These are phyloP conservation scores for Dioscorea dumetorum DNA, from an alignment of 106 monocot species.

Conservation along the genomic window DNA sequence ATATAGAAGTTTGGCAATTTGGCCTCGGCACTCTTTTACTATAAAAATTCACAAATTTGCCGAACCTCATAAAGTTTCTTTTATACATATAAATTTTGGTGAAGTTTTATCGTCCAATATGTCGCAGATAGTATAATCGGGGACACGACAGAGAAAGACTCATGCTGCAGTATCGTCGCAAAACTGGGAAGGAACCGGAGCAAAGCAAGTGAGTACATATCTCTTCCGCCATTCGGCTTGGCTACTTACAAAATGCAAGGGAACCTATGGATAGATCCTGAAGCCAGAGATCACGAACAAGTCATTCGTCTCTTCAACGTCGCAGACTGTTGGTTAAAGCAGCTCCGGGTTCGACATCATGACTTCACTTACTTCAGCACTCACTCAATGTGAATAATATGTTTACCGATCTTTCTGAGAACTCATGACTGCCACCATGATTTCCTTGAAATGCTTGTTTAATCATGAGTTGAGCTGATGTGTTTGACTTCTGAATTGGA, in stretches of 20 bases:
- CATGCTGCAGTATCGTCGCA: not conserved
- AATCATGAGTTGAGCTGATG: no score
- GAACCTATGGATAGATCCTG: not conserved
- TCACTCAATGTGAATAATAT: not conserved
- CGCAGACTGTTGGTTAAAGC: not conserved
- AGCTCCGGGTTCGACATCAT: not conserved
- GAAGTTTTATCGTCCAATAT: not conserved
- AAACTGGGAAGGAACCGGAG: not conserved
- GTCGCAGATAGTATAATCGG: not conserved
- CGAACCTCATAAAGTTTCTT: not conserved
- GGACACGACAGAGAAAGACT: not conserved
- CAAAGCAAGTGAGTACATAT: not conserved
- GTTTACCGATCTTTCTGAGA: no score
- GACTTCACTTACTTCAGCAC: not conserved
- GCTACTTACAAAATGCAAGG: constrained; percentile 9
- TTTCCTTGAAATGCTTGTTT: no score
- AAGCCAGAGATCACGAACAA: not conserved
- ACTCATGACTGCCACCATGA: no score
- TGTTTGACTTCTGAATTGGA: no score
- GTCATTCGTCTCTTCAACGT: not conserved
- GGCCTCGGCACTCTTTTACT: no score
- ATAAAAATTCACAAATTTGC: no score
- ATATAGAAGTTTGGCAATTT: no score
- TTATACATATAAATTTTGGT: not conserved
- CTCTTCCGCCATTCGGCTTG: constrained; percentile 2